Percentiles rank a stretch among this genome's conserved stretches.
These are phyloP conservation scores for Clavaria fumosa DNA, from an alignment of 768 basidiomycete species.

Conservation along the genomic window DNA sequence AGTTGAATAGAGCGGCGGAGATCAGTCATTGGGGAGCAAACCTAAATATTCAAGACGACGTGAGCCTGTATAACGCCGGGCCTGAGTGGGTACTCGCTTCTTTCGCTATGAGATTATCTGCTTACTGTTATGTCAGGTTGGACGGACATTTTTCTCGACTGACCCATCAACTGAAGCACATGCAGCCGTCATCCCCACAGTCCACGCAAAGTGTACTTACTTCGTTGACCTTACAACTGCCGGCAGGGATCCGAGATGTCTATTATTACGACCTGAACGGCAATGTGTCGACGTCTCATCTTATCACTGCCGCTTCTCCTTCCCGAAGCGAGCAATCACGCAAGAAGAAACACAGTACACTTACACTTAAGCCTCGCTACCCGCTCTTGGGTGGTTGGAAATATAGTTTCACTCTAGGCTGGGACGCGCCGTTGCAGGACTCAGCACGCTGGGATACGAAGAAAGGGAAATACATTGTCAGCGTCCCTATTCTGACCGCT, in stretches of 20 bases:
- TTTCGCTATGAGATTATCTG: slow-evolving; percentile 6
- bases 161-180: slow-evolving; percentile 72
- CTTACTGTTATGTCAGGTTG: slow-evolving; percentile 33
- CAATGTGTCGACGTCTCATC: slow-evolving; percentile 88
- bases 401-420: slow-evolving; percentile 88
- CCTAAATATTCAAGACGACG: slow-evolving; percentile 82
- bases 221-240: slow-evolving; percentile 66
- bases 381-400: slow-evolving; percentile 97
- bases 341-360: slow-evolving; percentile 39
- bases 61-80: slow-evolving; percentile 77
- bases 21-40: slow-evolving; percentile 97
- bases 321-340: slow-evolving; percentile 42
- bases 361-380: slow-evolving; percentile 82
- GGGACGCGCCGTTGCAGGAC: slow-evolving; percentile 75
- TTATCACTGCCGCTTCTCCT: slow-evolving; percentile 57
- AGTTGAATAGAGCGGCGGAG: slow-evolving; percentile 65
- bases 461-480: slow-evolving; percentile 53
- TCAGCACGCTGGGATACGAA: slow-evolving; percentile 48
- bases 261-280: slow-evolving; percentile 91
- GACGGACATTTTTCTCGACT: slow-evolving; percentile 94
- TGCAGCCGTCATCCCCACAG: slow-evolving; percentile 54
- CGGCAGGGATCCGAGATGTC: slow-evolving; percentile 61
- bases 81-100: slow-evolving; percentile 47
- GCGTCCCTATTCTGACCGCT: slow-evolving; percentile 74
- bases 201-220: slow-evolving; percentile 53